A percentile compares a stretch with the other conserved stretches of the same genome.
Evolutionary conservation across 2,329 filamentous ascomycete species (phyloP).

Genomic region (Venturiaceae sp.): DNA sequence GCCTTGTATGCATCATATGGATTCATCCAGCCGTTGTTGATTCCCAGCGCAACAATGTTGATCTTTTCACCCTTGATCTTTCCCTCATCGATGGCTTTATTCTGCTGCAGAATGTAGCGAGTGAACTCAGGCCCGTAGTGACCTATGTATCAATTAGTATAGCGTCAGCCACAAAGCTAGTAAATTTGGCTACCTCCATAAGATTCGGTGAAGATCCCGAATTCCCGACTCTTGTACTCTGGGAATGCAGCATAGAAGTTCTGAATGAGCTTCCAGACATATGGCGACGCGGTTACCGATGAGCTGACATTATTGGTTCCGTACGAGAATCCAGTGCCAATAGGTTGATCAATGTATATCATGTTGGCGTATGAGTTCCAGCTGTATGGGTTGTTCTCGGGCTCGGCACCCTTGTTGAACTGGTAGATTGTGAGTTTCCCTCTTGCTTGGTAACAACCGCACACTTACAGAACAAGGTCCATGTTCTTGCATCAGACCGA

Average conservation of each 20-base stretch:
- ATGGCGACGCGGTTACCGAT: constrained; percentile 36
- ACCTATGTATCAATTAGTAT: no score
- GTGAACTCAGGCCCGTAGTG: constrained; percentile 26
- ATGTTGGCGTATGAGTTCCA: constrained; percentile 36
- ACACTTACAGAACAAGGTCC: constrained; percentile 10
- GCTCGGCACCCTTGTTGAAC: constrained; percentile 29
- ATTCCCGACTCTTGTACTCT: constrained; percentile 20
- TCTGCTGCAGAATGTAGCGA: constrained; percentile 27
- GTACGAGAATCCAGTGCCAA: constrained; percentile 34
- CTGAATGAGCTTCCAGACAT: constrained; percentile 49
- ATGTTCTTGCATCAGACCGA: constrained; percentile 32
- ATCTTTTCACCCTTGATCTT: constrained; percentile 24
- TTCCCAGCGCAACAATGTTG: constrained; percentile 43
- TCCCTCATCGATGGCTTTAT: constrained; percentile 25
- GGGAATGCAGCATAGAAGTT: constrained; percentile 28
- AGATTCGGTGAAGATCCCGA: constrained; percentile 25
- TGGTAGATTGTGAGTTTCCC: constrained; percentile 23
- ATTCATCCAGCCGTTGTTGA: constrained; percentile 51
- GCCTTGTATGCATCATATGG: constrained; percentile 30
- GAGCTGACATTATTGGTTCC: constrained; percentile 26
- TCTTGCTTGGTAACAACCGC: not conserved
- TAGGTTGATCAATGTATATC: constrained; percentile 30
- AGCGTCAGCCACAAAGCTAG: no score
- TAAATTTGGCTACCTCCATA: no score
- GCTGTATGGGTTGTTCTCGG: constrained; percentile 34